A percentile compares a stretch with the other conserved stretches of the same genome.
phyloP scores from a whole-genome alignment of 441 rosid genomes.

The Erodium moschatum region DNA sequence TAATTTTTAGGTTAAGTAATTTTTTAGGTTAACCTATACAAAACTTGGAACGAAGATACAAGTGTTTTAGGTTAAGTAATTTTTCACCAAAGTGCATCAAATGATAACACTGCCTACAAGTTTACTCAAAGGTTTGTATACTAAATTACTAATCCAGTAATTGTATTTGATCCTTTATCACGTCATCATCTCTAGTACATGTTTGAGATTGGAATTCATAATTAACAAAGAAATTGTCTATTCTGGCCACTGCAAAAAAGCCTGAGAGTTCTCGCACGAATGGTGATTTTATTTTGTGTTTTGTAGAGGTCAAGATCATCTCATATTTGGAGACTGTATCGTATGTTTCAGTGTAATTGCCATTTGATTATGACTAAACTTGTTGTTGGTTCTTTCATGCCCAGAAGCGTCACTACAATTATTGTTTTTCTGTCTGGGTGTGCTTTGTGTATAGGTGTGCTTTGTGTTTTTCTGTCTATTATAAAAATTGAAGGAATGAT shows the following conservation, averaged over 20 bases:
- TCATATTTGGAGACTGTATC: conserved; percentile 76
- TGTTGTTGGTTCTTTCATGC: conserved; percentile 19
- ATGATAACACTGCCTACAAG: background rate
- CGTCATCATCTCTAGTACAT: conserved; percentile 33
- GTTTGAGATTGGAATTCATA: conserved; percentile 34
- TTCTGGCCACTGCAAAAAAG: conserved; percentile 89
- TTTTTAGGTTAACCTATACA: too few species aligned
- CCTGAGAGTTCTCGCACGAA: conserved; percentile 65
- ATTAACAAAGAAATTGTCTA: conserved; percentile 47
- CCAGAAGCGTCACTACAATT: conserved; percentile 24
- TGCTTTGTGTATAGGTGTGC: too few species aligned
- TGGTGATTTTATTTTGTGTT: conserved; percentile 39
- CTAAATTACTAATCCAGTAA: too few species aligned
- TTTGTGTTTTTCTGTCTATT: too few species aligned
- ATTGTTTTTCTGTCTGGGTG: too few species aligned
- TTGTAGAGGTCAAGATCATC: conserved; percentile 72
- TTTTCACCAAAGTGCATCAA: too few species aligned
- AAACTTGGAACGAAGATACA: too few species aligned
- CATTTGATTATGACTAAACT: conserved; percentile 91
- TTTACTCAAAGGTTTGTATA: background rate
- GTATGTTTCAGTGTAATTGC: conserved; percentile 67
- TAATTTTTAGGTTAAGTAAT: too few species aligned
- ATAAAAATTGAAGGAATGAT: too few species aligned
- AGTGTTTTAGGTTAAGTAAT: too few species aligned
- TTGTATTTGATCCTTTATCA: conserved; percentile 14